Base-by-base conservation (phyloP, 805 yeast species). In the Saccharomycopsis capsularis region DNA sequence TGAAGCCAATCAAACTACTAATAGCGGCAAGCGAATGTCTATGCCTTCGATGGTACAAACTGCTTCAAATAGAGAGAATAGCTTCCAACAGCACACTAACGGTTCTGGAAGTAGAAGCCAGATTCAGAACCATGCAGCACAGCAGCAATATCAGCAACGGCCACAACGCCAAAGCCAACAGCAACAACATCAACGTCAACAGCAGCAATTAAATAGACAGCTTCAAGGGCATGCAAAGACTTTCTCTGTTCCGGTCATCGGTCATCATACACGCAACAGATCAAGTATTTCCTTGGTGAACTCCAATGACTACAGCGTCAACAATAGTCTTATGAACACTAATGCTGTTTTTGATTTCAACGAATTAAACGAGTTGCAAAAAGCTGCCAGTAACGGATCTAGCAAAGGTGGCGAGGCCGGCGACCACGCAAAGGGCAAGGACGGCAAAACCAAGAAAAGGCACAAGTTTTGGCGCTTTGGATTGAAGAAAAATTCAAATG, bases 381-480 rank as follows among this genome's bases (percentile, higher is more conserved):
- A 46, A 22, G n/a, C 9, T 11, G n/a, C 18, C 9, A 16, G 38
- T 16, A 27, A 37, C 21, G 49, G 21, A 18, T 42, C 6, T 3
- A 23, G 15, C 16, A 34, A 34, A 21, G 22, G n/a, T 32, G 30
- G 19, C 24, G 30, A n/a, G 30, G n/a, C 30, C 15, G 36, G 16
- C 21, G 32, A 27, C 13, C 30, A 30, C 21, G 29, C 42, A 27
- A 29, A 30, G 19, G 44, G 30, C 13, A 40, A 42, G 16, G 32
- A 6, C 32, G 4, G 16, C 16, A 25, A 27, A 19, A 29, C 18
- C 7, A 48, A 48, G 37, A 44, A 38, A 18, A 48, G 46, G 32
- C 50, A 50, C 42, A 45, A 37, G 22, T 46, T 50, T 38, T 42
- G 53, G 50, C 46, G 35, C 16, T 49, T 44, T 23, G 51, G 51